phyloP scores from a whole-genome alignment of 2,329 filamentous ascomycete species.

The Diaporthe sp. region DNA sequence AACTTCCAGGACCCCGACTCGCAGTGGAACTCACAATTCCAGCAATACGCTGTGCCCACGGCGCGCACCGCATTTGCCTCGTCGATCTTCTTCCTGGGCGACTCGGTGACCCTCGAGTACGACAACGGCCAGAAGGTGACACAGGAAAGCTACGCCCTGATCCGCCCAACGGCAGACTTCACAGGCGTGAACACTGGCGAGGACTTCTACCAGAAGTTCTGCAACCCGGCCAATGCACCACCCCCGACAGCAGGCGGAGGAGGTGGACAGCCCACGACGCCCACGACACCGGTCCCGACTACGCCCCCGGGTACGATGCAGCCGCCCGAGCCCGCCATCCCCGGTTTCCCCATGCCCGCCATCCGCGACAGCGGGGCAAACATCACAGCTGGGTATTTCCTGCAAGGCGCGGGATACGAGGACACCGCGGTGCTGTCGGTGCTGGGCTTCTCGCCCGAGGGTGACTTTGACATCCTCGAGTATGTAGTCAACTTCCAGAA shows the following conservation, averaged over 20 bases:
- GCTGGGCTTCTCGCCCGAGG: constrained; percentile 44
- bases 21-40: constrained; percentile 57
- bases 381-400: constrained; percentile 50
- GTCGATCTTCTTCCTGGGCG: constrained; percentile 46
- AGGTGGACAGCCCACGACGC: constrained; percentile 9
- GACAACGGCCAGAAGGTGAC: constrained; percentile 48
- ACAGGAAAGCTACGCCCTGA: constrained; percentile 44
- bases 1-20: constrained; percentile 69
- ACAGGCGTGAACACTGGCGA: constrained; percentile 49
- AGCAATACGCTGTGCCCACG: constrained; percentile 44
- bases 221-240: constrained; percentile 43
- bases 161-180: constrained; percentile 47
- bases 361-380: constrained; percentile 46
- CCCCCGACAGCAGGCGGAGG: constrained; percentile 34
- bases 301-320: constrained; percentile 30
- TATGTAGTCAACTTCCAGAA: constrained; percentile 47
- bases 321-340: constrained; percentile 40
- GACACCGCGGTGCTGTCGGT: constrained; percentile 51
- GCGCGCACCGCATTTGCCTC: constrained; percentile 42
- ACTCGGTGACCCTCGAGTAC: constrained; percentile 49
- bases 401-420: constrained; percentile 50
- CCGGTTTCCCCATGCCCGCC: constrained; percentile 48
- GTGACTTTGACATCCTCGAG: constrained; percentile 35
- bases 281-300: constrained; percentile 5
- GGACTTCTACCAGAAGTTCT: constrained; percentile 52